Conservation (phyloP, 179 eudicot species). For the Monotropa hypopitys region DNA sequence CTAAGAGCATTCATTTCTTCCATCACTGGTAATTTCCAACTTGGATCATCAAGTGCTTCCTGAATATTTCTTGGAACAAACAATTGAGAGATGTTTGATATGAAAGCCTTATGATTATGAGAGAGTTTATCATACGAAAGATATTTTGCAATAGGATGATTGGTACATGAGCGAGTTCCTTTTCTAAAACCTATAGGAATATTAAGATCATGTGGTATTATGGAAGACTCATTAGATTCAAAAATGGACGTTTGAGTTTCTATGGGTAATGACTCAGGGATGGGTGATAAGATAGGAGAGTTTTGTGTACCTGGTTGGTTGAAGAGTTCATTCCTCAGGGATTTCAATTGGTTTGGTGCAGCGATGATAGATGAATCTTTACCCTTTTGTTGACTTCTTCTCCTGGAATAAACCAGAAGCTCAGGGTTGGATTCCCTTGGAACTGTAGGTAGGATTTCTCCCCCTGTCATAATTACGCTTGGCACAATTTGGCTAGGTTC, state of each 20-base stretch:
- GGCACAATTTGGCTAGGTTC: not conserved
- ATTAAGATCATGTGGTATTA: not conserved
- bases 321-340: not conserved
- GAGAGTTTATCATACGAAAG: not conserved
- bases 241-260: no score
- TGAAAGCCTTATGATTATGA: not conserved
- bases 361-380: not conserved
- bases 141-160: not conserved
- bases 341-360: not conserved
- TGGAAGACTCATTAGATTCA: not conserved
- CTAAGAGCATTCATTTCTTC: not conserved
- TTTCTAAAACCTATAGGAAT: not conserved
- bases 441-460: not conserved
- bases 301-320: not conserved
- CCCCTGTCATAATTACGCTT: not conserved
- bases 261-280: no score
- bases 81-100: not conserved
- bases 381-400: not conserved
- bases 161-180: not conserved
- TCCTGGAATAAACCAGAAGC: not conserved
- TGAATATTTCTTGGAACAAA: constrained; percentile 1
- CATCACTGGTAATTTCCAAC: not conserved
- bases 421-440: not conserved
- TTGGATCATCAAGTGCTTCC: not conserved
- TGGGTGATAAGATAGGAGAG: not conserved